A percentile compares a stretch with the other conserved stretches of the same genome.
Conservation (phyloP, 176 grass and related monocot species). For the Poa pratensis region DNA sequence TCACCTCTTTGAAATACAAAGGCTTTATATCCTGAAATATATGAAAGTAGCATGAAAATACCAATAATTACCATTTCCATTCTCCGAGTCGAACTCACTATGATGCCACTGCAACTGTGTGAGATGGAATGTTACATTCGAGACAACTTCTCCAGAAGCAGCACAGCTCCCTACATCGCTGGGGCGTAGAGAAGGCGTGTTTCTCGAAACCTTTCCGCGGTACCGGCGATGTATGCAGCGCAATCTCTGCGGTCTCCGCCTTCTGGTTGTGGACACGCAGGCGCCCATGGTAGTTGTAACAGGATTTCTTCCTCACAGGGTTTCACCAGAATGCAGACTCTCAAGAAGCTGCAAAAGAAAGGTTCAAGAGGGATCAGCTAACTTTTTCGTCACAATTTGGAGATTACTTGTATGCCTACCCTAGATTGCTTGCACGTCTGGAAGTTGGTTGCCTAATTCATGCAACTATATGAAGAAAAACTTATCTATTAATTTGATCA, state of each 20-base stretch:
- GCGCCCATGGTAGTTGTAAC: constrained; percentile 59
- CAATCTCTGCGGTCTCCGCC: constrained; percentile 43
- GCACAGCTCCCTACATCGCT: constrained; percentile 50
- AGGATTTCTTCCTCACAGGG: constrained; percentile 28
- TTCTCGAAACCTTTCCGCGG: constrained; percentile 65
- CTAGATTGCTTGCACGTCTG: constrained; percentile 5
- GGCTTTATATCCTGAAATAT: constrained; percentile 4
- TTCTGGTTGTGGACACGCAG: constrained; percentile 66
- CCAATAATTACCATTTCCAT: constrained; percentile 68
- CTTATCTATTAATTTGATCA: not conserved
- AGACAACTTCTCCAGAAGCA: constrained; percentile 56
- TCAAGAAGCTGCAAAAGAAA: constrained; percentile 49
- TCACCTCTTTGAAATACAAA: not conserved
- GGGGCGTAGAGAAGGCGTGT: constrained; percentile 47
- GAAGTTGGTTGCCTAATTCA: not conserved
- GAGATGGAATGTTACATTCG: constrained; percentile 83
- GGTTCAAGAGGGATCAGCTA: constrained; percentile 11
- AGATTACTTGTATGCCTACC: not conserved
- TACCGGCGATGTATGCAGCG: constrained; percentile 59
- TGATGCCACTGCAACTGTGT: constrained; percentile 94
- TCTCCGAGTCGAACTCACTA: constrained; percentile 70
- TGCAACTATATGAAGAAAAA: not conserved
- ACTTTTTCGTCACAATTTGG: not conserved
- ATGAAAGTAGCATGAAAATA: constrained; percentile 24
- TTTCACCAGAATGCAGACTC: constrained; percentile 25